Evolutionary conservation across 306 rosid species (phyloP).

Genomic region (Lablab purpureus): DNA sequence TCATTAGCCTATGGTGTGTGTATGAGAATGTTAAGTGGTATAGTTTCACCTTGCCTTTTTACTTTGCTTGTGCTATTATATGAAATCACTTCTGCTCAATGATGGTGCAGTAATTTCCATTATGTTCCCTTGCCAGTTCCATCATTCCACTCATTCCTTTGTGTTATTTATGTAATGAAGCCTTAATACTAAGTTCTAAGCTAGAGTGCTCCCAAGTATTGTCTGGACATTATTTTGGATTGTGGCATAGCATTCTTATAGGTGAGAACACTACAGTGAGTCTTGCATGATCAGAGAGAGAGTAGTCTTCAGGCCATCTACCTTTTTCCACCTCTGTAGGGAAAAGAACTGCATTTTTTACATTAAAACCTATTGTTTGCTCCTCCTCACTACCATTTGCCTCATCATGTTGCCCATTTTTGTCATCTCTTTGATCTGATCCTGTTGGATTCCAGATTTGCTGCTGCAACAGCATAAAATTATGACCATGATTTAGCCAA

Average conservation of each 20-base stretch:
- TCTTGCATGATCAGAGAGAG: conserved; percentile 90
- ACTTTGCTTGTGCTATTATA: conserved; percentile 10
- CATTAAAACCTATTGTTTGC: conserved; percentile 75
- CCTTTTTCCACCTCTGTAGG: conserved; percentile 91
- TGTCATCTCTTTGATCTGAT: conserved; percentile 55
- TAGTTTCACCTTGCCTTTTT: conserved; percentile 17
- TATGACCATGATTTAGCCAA: conserved; percentile 15
- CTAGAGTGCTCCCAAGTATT: conserved; percentile 32
- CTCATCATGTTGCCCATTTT: conserved; percentile 35
- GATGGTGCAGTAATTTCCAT: conserved; percentile 2
- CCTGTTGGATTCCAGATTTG: conserved; percentile 69
- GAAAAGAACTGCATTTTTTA: conserved; percentile 79
- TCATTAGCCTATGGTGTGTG: neutral
- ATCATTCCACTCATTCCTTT: conserved; percentile 1
- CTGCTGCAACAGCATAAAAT: conserved; percentile 56
- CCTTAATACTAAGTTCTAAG: conserved; percentile 15
- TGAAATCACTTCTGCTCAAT: conserved; percentile 18
- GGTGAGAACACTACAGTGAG: conserved; percentile 84
- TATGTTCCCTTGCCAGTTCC: neutral
- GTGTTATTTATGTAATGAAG: conserved; percentile 28
- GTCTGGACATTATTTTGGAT: conserved; percentile 47
- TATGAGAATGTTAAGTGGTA: neutral
- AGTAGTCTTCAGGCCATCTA: conserved; percentile 85
- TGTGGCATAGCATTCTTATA: conserved; percentile 67
- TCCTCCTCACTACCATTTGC: conserved; percentile 50